Evolutionary conservation across 768 basidiomycete genomes (phyloP).

Genomic region (Lactarius sanguifluus): DNA sequence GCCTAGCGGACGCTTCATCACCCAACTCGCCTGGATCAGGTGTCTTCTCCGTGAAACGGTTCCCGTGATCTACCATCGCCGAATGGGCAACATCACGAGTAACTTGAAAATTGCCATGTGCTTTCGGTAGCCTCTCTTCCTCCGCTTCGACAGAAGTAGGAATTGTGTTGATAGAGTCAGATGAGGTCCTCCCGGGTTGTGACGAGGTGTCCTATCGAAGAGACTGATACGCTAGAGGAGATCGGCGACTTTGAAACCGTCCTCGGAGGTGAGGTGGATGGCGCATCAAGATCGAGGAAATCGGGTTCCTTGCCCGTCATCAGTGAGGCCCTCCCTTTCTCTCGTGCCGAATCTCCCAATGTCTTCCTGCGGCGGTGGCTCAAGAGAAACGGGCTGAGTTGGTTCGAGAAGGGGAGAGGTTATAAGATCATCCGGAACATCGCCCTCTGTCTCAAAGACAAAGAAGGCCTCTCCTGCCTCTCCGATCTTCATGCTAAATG

Average conservation of each 20-base stretch:
- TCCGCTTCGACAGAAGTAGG: constrained; percentile 34
- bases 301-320: constrained; percentile 60
- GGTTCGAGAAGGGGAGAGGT: constrained; percentile 88
- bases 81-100: constrained; percentile 29
- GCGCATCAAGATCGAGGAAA: constrained; percentile 79
- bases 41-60: constrained; percentile 21
- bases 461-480: constrained; percentile 99
- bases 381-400: constrained; percentile 43
- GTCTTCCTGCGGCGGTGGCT: constrained; percentile 32
- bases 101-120: constrained; percentile 29
- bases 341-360: constrained; percentile 46
- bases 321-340: constrained; percentile 32
- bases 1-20: constrained; percentile 52
- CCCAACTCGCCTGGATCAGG: constrained; percentile 32
- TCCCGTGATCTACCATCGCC: constrained; percentile 25
- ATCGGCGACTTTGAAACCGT: background rate
- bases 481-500: constrained; percentile 97
- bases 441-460: constrained; percentile 94
- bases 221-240: constrained; percentile 10
- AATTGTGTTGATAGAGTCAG: constrained; percentile 32
- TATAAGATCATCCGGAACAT: constrained; percentile 89
- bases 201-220: constrained; percentile 6
- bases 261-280: constrained; percentile 10
- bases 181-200: constrained; percentile 23
- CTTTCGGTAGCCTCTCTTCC: constrained; percentile 32